phyloP scores from a whole-genome alignment of 2,329 filamentous ascomycete species.

The Arthrobotrys sphaeroides region DNA sequence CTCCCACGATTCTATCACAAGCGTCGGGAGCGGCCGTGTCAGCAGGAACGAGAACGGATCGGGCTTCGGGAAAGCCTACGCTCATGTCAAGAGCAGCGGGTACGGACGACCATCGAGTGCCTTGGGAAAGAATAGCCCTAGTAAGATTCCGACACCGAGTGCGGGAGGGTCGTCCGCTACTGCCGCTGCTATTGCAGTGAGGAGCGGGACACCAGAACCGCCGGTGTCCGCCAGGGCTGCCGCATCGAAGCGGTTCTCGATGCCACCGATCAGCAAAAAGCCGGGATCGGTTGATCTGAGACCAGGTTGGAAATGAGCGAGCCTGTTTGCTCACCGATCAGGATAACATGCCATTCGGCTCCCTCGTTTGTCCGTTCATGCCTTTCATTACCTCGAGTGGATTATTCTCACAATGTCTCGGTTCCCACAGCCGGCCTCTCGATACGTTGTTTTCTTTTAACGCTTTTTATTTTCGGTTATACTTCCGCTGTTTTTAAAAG shows the following conservation, averaged over 20 bases:
- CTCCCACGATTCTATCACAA: slow-evolving; percentile 48
- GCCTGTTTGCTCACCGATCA: background rate
- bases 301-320: slow-evolving; percentile 25
- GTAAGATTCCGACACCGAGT: slow-evolving; percentile 33
- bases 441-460: background rate
- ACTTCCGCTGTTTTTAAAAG: slow-evolving; percentile 31
- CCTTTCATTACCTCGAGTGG: background rate
- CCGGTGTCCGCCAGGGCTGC: background rate
- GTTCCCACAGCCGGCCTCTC: background rate
- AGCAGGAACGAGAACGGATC: slow-evolving; percentile 22
- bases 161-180: background rate
- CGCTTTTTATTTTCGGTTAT: slow-evolving; percentile 1
- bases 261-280: slow-evolving; percentile 48
- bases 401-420: background rate
- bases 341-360: background rate
- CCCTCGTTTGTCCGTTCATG: background rate
- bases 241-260: slow-evolving; percentile 39
- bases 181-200: background rate
- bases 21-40: slow-evolving; percentile 18
- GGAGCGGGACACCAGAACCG: slow-evolving; percentile 36
- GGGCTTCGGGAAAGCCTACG: slow-evolving; percentile 19
- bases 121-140: slow-evolving; percentile 30
- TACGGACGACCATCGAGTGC: slow-evolving; percentile 41
- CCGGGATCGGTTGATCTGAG: slow-evolving; percentile 41
- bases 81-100: slow-evolving; percentile 45